A percentile compares a stretch with the other conserved stretches of the same genome.
phyloP scores from a whole-genome alignment of 352 stramenopile species.

The Phytopythium chamaehyphon region DNA sequence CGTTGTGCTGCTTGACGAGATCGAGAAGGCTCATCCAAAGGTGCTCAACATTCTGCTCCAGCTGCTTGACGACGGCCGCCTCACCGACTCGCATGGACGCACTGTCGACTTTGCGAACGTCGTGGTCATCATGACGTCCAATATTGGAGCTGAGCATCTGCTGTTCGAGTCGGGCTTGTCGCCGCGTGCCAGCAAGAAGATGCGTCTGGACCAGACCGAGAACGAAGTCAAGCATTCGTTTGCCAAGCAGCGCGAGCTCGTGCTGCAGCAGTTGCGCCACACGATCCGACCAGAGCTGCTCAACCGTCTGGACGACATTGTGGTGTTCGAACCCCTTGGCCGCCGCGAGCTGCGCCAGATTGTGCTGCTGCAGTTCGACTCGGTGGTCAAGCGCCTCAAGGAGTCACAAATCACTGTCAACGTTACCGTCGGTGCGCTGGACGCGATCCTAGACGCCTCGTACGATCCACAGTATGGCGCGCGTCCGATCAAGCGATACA shows the following conservation, averaged over 20 bases:
- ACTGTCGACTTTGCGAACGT: conserved; percentile 98
- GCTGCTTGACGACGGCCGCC: conserved; percentile 96
- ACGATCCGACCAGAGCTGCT: conserved; percentile 95
- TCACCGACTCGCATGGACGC: conserved; percentile 95
- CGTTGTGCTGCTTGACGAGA: conserved; percentile 97
- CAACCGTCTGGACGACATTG: conserved; percentile 95
- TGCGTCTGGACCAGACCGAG: conserved; percentile 35
- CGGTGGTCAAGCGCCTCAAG: conserved; percentile 70
- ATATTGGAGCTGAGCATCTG: conserved; percentile 93
- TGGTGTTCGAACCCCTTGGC: conserved; percentile 95
- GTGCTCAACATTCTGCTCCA: conserved; percentile 97
- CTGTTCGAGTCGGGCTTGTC: conserved; percentile 60
- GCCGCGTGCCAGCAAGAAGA: conserved; percentile 58
- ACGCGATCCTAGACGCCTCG: conserved; percentile 89
- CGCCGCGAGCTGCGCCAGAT: conserved; percentile 89
- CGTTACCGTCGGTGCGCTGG: conserved; percentile 75
- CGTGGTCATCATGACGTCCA: conserved; percentile 97
- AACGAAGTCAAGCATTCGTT: conserved; percentile 31
- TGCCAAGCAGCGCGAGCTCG: conserved; percentile 55
- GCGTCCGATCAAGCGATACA: conserved; percentile 93
- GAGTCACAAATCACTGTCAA: conserved; percentile 68
- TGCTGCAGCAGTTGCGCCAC: conserved; percentile 85
- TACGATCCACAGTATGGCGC: conserved; percentile 95
- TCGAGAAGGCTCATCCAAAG: conserved; percentile 97
- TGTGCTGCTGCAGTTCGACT: conserved; percentile 91